Conservation (phyloP, 345 rosid genomes). For the Zanthoxylum bungeanum region DNA sequence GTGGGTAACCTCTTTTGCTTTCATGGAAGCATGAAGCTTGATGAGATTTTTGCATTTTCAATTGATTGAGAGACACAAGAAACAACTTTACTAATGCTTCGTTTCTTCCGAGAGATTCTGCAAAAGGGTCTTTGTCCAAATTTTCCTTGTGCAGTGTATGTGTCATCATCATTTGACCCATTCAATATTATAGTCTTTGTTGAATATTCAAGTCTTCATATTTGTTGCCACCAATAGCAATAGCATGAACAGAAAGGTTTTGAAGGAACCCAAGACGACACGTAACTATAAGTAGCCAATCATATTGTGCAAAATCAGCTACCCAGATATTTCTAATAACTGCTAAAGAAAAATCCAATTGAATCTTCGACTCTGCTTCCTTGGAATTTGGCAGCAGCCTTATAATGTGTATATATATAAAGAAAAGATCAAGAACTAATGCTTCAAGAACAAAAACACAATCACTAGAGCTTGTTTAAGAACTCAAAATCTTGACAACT, state of each 20-base stretch:
- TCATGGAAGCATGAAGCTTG: neutral
- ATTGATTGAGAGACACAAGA: neutral
- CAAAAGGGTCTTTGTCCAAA: neutral
- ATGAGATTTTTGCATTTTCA: neutral
- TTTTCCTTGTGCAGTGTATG: neutral
- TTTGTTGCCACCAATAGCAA: too few relatives aligned
- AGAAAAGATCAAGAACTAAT: neutral
- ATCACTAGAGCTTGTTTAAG: neutral
- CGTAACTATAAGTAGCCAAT: neutral
- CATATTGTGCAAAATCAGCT: neutral
- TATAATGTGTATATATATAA: neutral
- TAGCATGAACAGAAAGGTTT: too few relatives aligned
- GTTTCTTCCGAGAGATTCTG: neutral
- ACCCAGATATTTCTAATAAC: slow-evolving; percentile 4
- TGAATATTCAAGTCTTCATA: too few relatives aligned
- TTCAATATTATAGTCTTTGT: neutral
- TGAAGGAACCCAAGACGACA: neutral
- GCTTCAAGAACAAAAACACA: neutral
- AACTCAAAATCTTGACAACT: neutral
- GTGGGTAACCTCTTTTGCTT: neutral
- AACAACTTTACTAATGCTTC: neutral
- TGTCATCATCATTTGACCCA: neutral
- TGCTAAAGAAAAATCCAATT: neutral
- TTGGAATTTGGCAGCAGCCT: neutral
- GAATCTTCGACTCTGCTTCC: neutral